phyloP scores from a whole-genome alignment of 768 basidiomycete genomes.

The Hortiboletus flavorubellus region DNA sequence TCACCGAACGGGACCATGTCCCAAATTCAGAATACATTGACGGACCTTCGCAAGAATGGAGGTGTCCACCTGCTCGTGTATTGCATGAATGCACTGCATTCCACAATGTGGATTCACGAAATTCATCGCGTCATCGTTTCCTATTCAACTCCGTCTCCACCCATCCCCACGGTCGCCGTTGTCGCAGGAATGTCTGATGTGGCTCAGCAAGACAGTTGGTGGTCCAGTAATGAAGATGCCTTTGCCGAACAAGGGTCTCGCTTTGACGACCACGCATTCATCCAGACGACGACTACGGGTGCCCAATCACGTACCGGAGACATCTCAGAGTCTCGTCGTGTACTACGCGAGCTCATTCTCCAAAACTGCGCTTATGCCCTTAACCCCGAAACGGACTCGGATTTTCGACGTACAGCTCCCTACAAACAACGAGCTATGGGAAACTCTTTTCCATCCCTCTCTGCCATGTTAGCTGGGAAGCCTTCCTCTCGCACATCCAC shows the following conservation, averaged over 20 bases:
- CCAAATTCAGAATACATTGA: constrained; percentile 6
- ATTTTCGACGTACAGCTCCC: neutral
- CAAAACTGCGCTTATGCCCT: neutral
- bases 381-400: neutral
- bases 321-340: constrained; percentile 7
- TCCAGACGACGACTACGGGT: constrained; percentile 1
- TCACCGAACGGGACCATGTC: constrained; percentile 1
- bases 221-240: constrained; percentile 7
- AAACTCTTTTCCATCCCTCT: constrained; percentile 15
- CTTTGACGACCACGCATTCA: constrained; percentile 19
- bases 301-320: constrained; percentile 1
- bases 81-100: constrained; percentile 15
- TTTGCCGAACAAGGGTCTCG: constrained; percentile 6
- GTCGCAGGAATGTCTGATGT: constrained; percentile 10
- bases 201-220: constrained; percentile 18
- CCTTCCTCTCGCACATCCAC: neutral
- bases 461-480: constrained; percentile 1
- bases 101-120: constrained; percentile 14
- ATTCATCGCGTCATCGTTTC: constrained; percentile 8
- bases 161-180: constrained; percentile 18
- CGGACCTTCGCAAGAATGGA: constrained; percentile 13
- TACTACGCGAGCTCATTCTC: constrained; percentile 15
- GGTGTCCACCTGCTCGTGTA: constrained; percentile 20
- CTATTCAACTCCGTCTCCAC: neutral
- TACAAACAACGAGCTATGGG: constrained; percentile 10